Evolutionary conservation across 768 basidiomycete species (phyloP).

Genomic region (Rhizopogon sp.): DNA sequence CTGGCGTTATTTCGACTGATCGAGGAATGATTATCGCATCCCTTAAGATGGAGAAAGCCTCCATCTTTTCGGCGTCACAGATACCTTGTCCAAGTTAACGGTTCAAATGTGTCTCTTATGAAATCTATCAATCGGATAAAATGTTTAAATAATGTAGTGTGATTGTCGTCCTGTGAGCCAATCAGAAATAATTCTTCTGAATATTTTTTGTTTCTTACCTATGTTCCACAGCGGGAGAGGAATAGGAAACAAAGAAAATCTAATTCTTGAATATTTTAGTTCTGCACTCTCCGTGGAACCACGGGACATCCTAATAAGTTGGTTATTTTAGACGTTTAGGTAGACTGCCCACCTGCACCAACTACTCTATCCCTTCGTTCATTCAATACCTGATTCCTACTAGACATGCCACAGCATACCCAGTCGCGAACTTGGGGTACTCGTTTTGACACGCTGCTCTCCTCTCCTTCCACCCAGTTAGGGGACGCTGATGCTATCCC

Average conservation of each 20-base stretch:
- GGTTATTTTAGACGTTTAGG: background rate
- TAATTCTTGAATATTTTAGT: background rate
- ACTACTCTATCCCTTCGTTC: conserved; percentile 15
- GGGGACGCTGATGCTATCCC: conserved; percentile 10
- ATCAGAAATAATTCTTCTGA: background rate
- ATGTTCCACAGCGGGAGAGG: no score
- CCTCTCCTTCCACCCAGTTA: conserved; percentile 42
- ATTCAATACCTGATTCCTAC: conserved; percentile 9
- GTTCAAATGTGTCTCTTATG: background rate
- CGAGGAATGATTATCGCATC: background rate
- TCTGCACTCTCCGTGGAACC: no score
- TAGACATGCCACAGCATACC: conserved; percentile 42
- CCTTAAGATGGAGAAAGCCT: background rate
- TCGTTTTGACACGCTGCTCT: conserved; percentile 61
- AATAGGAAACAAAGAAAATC: background rate
- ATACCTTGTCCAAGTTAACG: background rate
- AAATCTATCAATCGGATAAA: background rate
- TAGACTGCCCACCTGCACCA: background rate
- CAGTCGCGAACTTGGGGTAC: conserved; percentile 60
- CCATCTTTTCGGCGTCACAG: background rate
- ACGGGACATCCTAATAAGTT: background rate
- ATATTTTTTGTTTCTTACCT: background rate
- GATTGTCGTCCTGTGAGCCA: background rate
- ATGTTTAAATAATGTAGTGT: background rate
- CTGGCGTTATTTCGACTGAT: background rate